Base-by-base conservation (phyloP, 768 basidiomycete genomes). In the Pulveroboletus ravenelii region DNA sequence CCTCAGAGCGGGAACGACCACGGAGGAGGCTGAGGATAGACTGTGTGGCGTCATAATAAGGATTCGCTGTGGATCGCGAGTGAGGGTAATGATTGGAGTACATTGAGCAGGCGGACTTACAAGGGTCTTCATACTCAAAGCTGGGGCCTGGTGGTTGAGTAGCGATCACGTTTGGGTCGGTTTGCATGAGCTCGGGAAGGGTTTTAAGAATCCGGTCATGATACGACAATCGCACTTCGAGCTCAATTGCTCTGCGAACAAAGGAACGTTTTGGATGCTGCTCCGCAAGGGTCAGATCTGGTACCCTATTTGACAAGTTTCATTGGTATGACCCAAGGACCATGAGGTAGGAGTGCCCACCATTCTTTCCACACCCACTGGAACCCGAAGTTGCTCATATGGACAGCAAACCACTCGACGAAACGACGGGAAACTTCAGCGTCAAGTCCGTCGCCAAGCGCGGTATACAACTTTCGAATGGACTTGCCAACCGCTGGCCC, bases 301-400 rank as follows among this genome's bases (percentile, higher is more conserved):
- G 84, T 13, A 92, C 73, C 95, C 95, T 98, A 47, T 60, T 46
- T 15, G 18, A 45, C 20, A 27, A 32, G 23, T 18, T 35, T 53
- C 13, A 30, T 50, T 45, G 42, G 42, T 9, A 43, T 6, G 45
- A 32, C 10, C 14, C 40, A 48, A 12, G 27, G 9, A 48, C 5
- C 13, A 31, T 10, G 25, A 48, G 1, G 17, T 13, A 2, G 35
- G 40, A 32, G 23, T 14, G 6, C 84, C 40, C 45, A 93, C 95
- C 96, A 99, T 78, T 98, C 96, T 62, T 92, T 94, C 96, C 96
- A 99, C 13, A 96, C 92, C 96, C 96, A 98, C 61, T 87, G 84
- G 71, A 97, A 99, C 23, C 85, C 87, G 66, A 97, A 99, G 70
- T 99, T 99, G 57, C 91, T 94, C 84, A 99, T 87, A 62, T 99